phyloP scores from a whole-genome alignment of 2,329 filamentous ascomycete species.

The Kalaharituber pfeilii region DNA sequence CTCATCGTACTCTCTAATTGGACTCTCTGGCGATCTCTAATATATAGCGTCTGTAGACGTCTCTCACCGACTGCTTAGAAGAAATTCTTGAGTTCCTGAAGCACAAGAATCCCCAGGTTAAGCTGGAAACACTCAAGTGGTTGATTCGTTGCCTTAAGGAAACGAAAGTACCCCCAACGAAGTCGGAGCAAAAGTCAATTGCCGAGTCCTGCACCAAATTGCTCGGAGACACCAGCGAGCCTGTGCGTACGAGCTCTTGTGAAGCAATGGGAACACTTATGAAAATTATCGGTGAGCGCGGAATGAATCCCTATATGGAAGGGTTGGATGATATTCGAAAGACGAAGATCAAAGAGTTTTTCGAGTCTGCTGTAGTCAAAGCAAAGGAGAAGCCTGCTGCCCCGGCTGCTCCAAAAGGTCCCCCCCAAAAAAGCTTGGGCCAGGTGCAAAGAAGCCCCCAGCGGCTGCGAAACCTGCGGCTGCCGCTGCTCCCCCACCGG shows the following conservation, averaged over 20 bases:
- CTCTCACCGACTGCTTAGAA: constrained; percentile 71
- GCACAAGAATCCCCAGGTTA: constrained; percentile 96
- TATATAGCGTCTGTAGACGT: constrained; percentile 37
- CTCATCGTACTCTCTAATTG: constrained; percentile 7
- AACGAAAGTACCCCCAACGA: constrained; percentile 66
- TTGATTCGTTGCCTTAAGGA: constrained; percentile 72
- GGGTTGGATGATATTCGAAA: constrained; percentile 91
- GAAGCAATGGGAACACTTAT: constrained; percentile 87
- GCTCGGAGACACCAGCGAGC: constrained; percentile 73
- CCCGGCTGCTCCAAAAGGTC: constrained; percentile 38
- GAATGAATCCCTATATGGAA: constrained; percentile 84
- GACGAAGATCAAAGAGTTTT: constrained; percentile 86
- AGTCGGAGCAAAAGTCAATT: constrained; percentile 65
- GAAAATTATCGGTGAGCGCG: constrained; percentile 95
- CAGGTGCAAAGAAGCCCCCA: constrained; percentile 31
- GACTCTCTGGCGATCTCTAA: too few relatives aligned
- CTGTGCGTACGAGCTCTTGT: constrained; percentile 69
- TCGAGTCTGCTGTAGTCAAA: constrained; percentile 64
- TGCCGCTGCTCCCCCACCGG: constrained; percentile 26
- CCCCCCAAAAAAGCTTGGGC: constrained; percentile 30
- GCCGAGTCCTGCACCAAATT: constrained; percentile 83
- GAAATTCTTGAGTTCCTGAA: constrained; percentile 70
- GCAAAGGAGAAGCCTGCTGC: constrained; percentile 86
- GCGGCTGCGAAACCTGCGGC: constrained; percentile 35
- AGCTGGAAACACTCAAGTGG: constrained; percentile 87